Percentiles rank a stretch among this genome's conserved stretches.
Conservation (phyloP, 1,284 basidiomycete species). For the Irpex sp. region DNA sequence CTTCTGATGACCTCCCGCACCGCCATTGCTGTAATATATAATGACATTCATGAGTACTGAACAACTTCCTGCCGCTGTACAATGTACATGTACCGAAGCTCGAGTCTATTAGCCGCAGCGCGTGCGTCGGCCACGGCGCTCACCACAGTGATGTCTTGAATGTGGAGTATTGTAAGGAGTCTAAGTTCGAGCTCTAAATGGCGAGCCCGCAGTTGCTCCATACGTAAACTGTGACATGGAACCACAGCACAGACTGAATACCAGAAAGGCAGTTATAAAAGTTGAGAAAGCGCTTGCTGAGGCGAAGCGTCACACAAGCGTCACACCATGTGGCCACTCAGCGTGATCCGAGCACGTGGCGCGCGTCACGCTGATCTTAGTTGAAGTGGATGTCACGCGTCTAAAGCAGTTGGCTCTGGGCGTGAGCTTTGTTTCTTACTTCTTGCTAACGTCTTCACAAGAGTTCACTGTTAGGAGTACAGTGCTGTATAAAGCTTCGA, state of each 20-base stretch:
- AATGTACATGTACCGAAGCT: too few relatives aligned
- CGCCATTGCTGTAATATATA: background rate
- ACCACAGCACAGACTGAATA: too few relatives aligned
- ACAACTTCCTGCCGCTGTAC: too few relatives aligned
- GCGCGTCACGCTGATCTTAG: background rate
- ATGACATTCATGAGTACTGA: too few relatives aligned
- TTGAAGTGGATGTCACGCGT: conserved; percentile 7
- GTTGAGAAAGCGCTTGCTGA: background rate
- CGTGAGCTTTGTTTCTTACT: background rate
- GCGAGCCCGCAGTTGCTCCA: too few relatives aligned
- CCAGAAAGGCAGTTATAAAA: too few relatives aligned
- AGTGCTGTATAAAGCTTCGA: background rate
- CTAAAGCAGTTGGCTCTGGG: background rate
- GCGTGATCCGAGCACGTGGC: background rate
- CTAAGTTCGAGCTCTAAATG: too few relatives aligned
- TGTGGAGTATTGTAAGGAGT: too few relatives aligned
- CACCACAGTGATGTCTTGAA: too few relatives aligned
- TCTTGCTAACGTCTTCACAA: background rate
- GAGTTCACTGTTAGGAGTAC: background rate
- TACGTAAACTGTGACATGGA: too few relatives aligned
- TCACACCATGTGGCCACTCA: background rate
- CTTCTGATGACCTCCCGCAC: background rate
- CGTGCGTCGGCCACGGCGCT: too few relatives aligned
- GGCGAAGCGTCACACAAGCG: background rate
- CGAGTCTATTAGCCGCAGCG: too few relatives aligned